A percentile compares a stretch with the other conserved stretches of the same genome.
Conservation (phyloP, 179 eudicot species). For the Dionaea muscipula region DNA sequence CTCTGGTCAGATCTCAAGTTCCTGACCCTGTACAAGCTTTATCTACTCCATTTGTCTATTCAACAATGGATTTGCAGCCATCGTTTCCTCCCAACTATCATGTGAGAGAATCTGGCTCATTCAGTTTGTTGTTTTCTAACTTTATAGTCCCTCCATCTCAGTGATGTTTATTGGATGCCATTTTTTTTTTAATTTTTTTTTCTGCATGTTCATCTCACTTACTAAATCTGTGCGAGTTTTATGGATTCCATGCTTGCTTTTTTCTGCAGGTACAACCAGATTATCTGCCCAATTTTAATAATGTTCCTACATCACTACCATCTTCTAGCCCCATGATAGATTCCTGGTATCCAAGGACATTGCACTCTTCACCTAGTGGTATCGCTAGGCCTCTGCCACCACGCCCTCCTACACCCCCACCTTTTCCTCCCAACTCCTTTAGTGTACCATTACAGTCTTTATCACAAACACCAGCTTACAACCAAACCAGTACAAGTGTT, state of each 20-base stretch:
- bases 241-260: slow-evolving; percentile 1
- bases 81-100: slow-evolving; percentile 34
- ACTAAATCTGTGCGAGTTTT: slow-evolving; percentile 3
- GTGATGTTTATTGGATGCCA: too few relatives aligned
- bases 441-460: slow-evolving; percentile 32
- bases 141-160: too few relatives aligned
- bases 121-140: background rate
- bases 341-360: slow-evolving; percentile 37
- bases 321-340: slow-evolving; percentile 28
- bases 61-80: slow-evolving; percentile 41
- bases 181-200: too few relatives aligned
- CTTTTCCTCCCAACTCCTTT: slow-evolving; percentile 38
- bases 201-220: too few relatives aligned
- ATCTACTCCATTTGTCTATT: slow-evolving; percentile 38
- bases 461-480: slow-evolving; percentile 44
- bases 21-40: slow-evolving; percentile 30
- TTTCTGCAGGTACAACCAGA: slow-evolving; percentile 46
- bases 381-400: slow-evolving; percentile 71
- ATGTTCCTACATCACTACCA: slow-evolving; percentile 21
- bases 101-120: slow-evolving; percentile 28
- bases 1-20: slow-evolving; percentile 43
- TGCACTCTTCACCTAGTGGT: slow-evolving; percentile 45
- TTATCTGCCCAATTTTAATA: slow-evolving; percentile 28
- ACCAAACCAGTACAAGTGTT: slow-evolving; percentile 33
- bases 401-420: slow-evolving; percentile 89